Base-by-base conservation (phyloP, 805 yeast genomes). In the Helenozyma rhizophorensis region DNA sequence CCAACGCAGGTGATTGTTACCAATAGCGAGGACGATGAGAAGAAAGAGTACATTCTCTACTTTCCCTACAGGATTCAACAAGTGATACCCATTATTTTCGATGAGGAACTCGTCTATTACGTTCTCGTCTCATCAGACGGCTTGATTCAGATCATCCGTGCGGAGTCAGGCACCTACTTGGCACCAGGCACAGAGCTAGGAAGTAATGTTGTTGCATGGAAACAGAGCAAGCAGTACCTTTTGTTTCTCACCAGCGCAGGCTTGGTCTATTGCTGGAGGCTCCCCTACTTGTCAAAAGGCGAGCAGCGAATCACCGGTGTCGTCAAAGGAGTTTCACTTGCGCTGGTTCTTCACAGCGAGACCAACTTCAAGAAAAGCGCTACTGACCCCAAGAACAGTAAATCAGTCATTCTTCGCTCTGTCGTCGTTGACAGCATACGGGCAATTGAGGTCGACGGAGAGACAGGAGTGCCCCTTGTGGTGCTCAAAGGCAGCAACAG, bases 61-160 rank as follows among this genome's bases (percentile, higher is more conserved):
- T 70, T 67, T 25, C 65, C 78, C 3, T 74, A 59, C 27, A 67
- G 64, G 32, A 70, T 71, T 22, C 70, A 74, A 23, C 71, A 76
- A 29, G 71, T 68, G n/a, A 36, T 59, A 2, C 70, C 71, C 2
- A 36, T 66, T 4, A 38, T 60, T 5, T 33, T 69, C 16, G 56
- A 53, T 23, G 50, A 56, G 3, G 45, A 47, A 15, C 59, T 65
- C 8, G 45, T 50, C 11, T 77, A 62, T 45, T 72, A 80, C 64
- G 71, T 72, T 9, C 50, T 78, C 14, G 66, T 80, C 0, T 76
- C 85, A 1, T 79, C 78, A 28, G 62, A 70, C 19, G 88, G 88
- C 0, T 55, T 75, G 0, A 44, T 80, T 10, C 68, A 72, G 39
- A 42, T 76, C 0, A 45, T 70, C 6, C 54, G 71, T 1, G 61